Evolutionary conservation across 495 filamentous ascomycete species (phyloP).

Genomic region (Tuber microsphaerosporum): DNA sequence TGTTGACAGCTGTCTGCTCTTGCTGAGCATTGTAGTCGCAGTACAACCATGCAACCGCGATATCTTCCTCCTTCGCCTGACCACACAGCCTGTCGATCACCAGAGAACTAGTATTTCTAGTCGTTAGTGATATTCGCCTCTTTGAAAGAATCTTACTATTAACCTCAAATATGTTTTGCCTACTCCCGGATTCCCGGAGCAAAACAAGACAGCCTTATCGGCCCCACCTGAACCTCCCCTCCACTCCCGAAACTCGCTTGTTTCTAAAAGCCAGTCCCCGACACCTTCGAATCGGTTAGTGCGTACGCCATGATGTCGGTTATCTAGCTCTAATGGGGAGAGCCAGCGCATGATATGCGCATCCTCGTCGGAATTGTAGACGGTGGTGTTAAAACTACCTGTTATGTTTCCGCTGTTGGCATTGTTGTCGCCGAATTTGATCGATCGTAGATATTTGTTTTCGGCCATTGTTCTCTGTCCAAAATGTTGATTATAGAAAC

Average conservation of each 20-base stretch:
- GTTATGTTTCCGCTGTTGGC: background rate
- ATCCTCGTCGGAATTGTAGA: background rate
- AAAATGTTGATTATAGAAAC: background rate
- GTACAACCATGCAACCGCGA: too few relatives aligned
- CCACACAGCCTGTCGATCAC: background rate
- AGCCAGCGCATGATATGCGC: background rate
- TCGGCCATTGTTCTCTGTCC: background rate
- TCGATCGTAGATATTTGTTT: background rate
- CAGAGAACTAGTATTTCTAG: background rate
- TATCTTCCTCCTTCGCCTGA: background rate
- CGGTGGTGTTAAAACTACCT: background rate
- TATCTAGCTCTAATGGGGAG: background rate
- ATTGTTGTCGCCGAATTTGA: background rate
- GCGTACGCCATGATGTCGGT: background rate
- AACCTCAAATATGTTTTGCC: background rate
- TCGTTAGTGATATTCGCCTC: background rate
- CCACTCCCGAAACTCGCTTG: background rate
- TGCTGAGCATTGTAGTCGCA: too few relatives aligned
- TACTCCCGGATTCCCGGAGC: background rate
- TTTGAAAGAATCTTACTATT: background rate
- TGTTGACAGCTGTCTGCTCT: too few relatives aligned
- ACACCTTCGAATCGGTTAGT: background rate
- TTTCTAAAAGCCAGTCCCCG: background rate
- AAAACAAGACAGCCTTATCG: background rate
- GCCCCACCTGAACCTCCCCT: background rate